Base-by-base conservation (phyloP, 345 rosid species). In the Viola odorata region DNA sequence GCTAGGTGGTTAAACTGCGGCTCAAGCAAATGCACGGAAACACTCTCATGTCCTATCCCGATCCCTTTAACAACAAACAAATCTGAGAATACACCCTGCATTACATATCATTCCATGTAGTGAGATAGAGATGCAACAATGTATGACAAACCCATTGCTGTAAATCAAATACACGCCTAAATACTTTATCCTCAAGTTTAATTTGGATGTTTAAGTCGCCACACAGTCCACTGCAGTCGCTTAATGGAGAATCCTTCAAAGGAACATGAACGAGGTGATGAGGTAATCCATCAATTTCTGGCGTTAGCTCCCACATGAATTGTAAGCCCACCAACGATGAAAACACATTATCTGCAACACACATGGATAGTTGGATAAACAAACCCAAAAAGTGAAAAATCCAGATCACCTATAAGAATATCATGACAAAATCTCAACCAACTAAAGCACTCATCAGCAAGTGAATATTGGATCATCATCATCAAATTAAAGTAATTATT, bases 181-280 rank as follows among this genome's bases (percentile, higher is more conserved):
- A 50, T 85, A 90, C 97, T 63, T 70, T 82, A 71, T 87, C 95
- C 76, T 92, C 98, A 47, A 92, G 89, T 60, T 82, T 65, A 72
- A 85, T 87, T 69, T 84, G 95, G 55, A 89, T 75, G 64, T 87
- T 80, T 72, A 92, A 80, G 75, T 89, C 91, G 9, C 96, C 98
- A 63, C 89, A 89, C 60, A 85, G 58, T 69, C 98, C 98, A 50
- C 95, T 89, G 71, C 92, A 85, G 65, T 89, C 98, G 52, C 95
- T 92, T 65, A 92, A 63, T 38, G 96, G 98, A 74, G 98, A 89
- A 65, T 87, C 94, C 82, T 85, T 87, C 71, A 92, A 67, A 68
- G 96, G 96, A 77, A 92, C 91, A 75, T 89, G 96, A 55, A 72
- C 81, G 70, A 92, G 98, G 68, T 87, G 92, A 81, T 92, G 92